Evolutionary conservation across 805 yeast genomes (phyloP), one percentile per base, ranked within the genome.

Genomic region (Candida takata): DNA sequence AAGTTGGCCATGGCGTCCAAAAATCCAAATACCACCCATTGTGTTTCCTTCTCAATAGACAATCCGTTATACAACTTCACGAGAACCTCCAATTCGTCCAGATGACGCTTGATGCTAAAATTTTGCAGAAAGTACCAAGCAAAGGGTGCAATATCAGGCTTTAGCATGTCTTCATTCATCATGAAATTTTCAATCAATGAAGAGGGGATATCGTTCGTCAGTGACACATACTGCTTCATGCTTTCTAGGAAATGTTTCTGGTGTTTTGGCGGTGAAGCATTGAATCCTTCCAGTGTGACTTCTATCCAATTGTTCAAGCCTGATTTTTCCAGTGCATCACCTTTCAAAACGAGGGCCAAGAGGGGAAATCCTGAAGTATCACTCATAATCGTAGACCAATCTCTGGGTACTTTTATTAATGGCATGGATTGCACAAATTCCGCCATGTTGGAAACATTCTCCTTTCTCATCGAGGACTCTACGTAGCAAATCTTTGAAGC

Each of bases 341-440:
- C 34, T 12, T 32, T 40, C 14, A 46, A 9, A 1, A 31, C 30
- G 14, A 38, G 33, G 6, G 43, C 14, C 3, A 45, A 19, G 2
- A 36, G 16, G 9, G 43, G 35, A 14, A 37, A n/a, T n/a, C n/a
- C n/a, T n/a, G n/a, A 30, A 3, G 37, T 43, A n/a, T 44, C 47
- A 20, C 27, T 6, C 8, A 50, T 8, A 3, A 48, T 13, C 0
- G 34, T 4, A 6, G 35, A 29, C 41, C 45, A 44, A 16, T 43
- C 47, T 12, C 21, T 24, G 0, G 45, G 35, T 1, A 37, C 12
- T 8, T 33, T 24, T 13, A 35, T 5, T 3, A 9, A 6, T 2
- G 40, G 33, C 7, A 48, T 8, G 5, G 13, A 36, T 14, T 21
- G 12, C 3, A 34, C 40, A n/a, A 51, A 14, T 3, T 33, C 34